phyloP scores from a whole-genome alignment of 306 rosid genomes.

The Sophora flavescens region DNA sequence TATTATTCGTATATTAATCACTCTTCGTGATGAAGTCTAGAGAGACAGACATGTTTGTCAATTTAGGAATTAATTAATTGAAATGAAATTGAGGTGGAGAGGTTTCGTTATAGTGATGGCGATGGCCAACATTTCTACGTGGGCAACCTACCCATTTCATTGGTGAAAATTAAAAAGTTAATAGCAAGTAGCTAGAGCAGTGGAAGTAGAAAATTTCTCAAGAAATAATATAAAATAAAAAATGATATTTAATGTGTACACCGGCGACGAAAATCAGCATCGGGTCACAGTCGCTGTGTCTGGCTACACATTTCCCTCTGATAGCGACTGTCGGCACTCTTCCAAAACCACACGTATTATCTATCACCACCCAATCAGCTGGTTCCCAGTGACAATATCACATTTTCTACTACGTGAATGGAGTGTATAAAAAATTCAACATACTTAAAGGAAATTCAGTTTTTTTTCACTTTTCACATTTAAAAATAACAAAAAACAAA shows the following conservation, averaged over 20 bases:
- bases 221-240: not conserved
- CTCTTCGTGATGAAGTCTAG: too few species aligned
- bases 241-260: not conserved
- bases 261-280: conserved; percentile 28
- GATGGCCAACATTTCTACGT: not conserved
- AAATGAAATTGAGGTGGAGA: too few species aligned
- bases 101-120: too few species aligned
- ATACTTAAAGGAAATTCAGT: too few species aligned
- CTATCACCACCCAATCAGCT: not conserved
- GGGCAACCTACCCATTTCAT: not conserved
- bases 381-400: not conserved
- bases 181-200: not conserved
- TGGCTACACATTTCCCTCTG: not conserved
- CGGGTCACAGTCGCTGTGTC: conserved; percentile 11
- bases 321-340: conserved; percentile 61
- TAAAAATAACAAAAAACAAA: too few species aligned
- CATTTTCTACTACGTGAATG: too few species aligned
- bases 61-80: too few species aligned
- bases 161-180: not conserved
- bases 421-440: too few species aligned
- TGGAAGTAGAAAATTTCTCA: not conserved
- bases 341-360: conserved; percentile 31
- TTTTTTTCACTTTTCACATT: too few species aligned
- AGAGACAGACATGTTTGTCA: too few species aligned
- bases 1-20: too few species aligned